Percentiles rank a stretch among this genome's conserved stretches.
phyloP scores from a whole-genome alignment of 2,329 filamentous ascomycete species.

The Thielaviopsis punctulata region DNA sequence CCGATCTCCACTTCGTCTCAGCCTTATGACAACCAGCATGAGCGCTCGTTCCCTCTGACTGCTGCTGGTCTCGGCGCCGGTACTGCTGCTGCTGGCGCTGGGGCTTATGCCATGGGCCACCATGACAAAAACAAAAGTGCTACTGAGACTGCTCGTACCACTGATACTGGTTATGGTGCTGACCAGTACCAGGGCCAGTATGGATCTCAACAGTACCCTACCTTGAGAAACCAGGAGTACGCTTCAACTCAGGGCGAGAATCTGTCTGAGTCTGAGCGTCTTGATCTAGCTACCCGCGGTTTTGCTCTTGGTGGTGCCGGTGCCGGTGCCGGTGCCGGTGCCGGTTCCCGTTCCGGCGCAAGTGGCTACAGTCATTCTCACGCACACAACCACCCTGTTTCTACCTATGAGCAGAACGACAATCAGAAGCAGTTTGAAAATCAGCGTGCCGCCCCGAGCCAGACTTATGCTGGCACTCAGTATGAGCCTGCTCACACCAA shows the following conservation, averaged over 20 bases:
- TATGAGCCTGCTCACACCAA: background rate
- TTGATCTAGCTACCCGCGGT: conserved; percentile 1
- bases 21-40: background rate
- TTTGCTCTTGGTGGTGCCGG: background rate
- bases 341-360: background rate
- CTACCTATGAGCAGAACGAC: background rate
- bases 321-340: background rate
- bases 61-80: background rate
- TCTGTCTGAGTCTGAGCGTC: background rate
- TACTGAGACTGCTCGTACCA: background rate
- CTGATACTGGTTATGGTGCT: background rate
- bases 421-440: background rate
- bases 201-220: background rate
- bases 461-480: background rate
- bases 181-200: conserved; percentile 1
- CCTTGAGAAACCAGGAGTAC: background rate
- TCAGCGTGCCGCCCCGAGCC: background rate
- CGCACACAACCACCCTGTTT: background rate
- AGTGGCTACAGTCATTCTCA: background rate
- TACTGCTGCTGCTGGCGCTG: conserved; percentile 2
- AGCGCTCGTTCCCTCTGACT: background rate
- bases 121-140: background rate
- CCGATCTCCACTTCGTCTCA: background rate
- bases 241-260: background rate
- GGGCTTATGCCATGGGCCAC: background rate